These are phyloP conservation scores for Penicillium sp. DNA, from an alignment of 2,329 filamentous ascomycete species.

Conservation along the genomic window DNA sequence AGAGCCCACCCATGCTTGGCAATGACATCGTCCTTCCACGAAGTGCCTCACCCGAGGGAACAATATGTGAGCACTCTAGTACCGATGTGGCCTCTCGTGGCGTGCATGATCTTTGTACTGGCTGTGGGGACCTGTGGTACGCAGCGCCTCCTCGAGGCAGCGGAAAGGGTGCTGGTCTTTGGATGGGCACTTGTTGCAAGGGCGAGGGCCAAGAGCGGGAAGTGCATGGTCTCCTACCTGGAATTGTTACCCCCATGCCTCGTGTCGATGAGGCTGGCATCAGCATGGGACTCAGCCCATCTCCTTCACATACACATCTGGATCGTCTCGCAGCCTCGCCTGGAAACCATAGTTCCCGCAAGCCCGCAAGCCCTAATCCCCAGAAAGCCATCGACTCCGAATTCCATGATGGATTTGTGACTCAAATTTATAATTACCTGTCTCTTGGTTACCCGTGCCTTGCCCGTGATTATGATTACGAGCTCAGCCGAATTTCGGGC, in stretches of 20 bases:
- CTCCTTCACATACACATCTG: background rate
- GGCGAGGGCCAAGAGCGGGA: constrained; percentile 15
- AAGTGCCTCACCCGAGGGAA: constrained; percentile 79
- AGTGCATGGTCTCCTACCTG: constrained; percentile 17
- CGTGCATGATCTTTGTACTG: constrained; percentile 51
- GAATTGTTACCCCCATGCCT: constrained; percentile 30
- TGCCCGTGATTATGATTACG: constrained; percentile 78
- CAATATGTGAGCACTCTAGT: constrained; percentile 78
- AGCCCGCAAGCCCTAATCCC: constrained; percentile 9
- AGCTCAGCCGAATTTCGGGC: constrained; percentile 77
- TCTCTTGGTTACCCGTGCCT: constrained; percentile 88
- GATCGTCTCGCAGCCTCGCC: constrained; percentile 4
- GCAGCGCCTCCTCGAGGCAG: constrained; percentile 61
- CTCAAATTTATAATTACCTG: constrained; percentile 96
- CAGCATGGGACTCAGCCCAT: constrained; percentile 2
- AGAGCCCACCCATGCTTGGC: constrained; percentile 83
- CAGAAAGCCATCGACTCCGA: constrained; percentile 59
- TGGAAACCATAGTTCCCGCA: constrained; percentile 1
- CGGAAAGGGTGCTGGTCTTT: constrained; percentile 40
- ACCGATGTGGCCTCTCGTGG: constrained; percentile 53
- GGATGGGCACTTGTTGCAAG: constrained; percentile 45
- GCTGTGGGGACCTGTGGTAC: constrained; percentile 69
- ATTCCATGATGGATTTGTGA: constrained; percentile 81
- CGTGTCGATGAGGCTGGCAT: constrained; percentile 15
- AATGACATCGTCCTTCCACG: constrained; percentile 75